Conservation (phyloP, 2,329 filamentous ascomycete species). For the Aspergillus amoenus region DNA sequence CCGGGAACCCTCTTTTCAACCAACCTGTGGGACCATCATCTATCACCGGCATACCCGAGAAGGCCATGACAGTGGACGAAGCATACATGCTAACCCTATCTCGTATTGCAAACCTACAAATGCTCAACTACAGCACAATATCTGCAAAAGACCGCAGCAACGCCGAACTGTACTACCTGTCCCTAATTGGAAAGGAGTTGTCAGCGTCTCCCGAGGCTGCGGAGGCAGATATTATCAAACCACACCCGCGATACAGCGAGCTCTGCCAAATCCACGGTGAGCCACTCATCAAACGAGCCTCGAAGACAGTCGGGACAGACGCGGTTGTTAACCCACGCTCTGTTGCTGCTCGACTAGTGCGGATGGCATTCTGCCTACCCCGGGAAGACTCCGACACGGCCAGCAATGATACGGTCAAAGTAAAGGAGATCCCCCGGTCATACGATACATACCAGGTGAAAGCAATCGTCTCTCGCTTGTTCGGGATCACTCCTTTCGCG, state of each 20-base stretch:
- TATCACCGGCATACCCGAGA: conserved; percentile 42
- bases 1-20: conserved; percentile 82
- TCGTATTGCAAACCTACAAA: conserved; percentile 65
- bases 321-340: conserved; percentile 68
- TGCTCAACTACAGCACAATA: conserved; percentile 62
- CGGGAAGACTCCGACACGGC: neutral
- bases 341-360: conserved; percentile 74
- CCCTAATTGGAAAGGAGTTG: conserved; percentile 77
- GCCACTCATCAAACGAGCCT: conserved; percentile 61
- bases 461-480: conserved; percentile 71
- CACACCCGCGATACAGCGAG: conserved; percentile 70
- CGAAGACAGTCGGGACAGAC: conserved; percentile 34
- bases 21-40: conserved; percentile 35
- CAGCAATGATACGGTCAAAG: conserved; percentile 29
- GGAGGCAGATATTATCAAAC: conserved; percentile 53
- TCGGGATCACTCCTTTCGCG: conserved; percentile 62
- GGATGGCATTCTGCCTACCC: conserved; percentile 57
- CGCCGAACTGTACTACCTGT: conserved; percentile 91
- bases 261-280: conserved; percentile 76
- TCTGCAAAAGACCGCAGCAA: conserved; percentile 74
- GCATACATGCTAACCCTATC: conserved; percentile 86
- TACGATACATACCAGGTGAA: conserved; percentile 81
- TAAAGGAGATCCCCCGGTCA: conserved; percentile 67
- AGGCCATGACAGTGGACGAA: conserved; percentile 63
- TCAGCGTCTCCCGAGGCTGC: conserved; percentile 42